Base-by-base conservation (phyloP, 2,329 filamentous ascomycete species). In the Colletotrichum somersetense region DNA sequence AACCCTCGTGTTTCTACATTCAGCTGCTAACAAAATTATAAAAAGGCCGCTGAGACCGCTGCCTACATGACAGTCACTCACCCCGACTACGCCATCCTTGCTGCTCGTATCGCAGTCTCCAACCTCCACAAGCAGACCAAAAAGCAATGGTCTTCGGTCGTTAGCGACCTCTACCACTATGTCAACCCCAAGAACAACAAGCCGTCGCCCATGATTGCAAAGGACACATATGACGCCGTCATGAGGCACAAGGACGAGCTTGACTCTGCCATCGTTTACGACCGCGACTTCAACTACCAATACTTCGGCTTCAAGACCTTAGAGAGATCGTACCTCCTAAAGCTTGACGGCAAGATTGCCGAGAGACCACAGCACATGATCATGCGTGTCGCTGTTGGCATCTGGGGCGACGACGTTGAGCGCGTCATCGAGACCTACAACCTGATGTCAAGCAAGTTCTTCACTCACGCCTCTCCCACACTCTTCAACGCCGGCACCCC, bases 81-180 rank as follows among this genome's bases (percentile, higher is more conserved):
- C 83, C 96, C 96, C 79, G 96, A 99, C 86, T 99, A 99, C 83
- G 96, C 96, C 82, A 97, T 98, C 81, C 94, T 99, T 72, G 96
- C 96, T 75, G 96, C 96, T 76, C 95, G 96, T 85, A 98, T 99
- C 81, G 96, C 96, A 77, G 96, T 99, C 67, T 99, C 96, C 80
- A 99, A 99, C 87, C 92, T 99, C 72, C 96, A 99, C 91, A 99
- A 99, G 87, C 96, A 99, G 89, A 99, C 96, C 75, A 98, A 98
- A 90, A 99, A 99, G 89, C 96, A 98, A 82, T 99, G 97, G 87
- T 98, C 96, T n/a, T 88, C 94, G 62, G 96, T 99, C 72, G 89
- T 99, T 78, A 92, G 91, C 78, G 96, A 99, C 79, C 91, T 99
- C 53, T 98, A 96, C 86, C 89, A 96, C 86, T 99, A 98, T 83